phyloP scores from a whole-genome alignment of 208 protist species.

The Crithidia fasciculata region DNA sequence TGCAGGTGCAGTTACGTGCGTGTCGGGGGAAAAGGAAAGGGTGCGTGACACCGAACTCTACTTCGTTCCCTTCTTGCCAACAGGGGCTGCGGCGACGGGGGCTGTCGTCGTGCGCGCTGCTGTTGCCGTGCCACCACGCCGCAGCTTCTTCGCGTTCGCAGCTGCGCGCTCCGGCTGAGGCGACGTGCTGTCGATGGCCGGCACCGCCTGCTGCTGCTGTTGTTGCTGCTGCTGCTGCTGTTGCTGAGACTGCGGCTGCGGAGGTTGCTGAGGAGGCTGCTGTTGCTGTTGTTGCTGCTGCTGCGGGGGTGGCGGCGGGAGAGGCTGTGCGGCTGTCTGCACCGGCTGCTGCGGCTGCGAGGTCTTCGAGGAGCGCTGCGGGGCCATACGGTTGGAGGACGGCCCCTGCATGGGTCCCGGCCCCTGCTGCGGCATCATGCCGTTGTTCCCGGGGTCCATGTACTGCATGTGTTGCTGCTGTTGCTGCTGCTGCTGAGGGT shows the following conservation, averaged over 20 bases:
- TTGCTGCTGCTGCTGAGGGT: conserved; percentile 43
- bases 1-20: too few relatives aligned
- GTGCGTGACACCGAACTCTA: background rate
- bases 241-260: too few relatives aligned
- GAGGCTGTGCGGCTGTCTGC: conserved; percentile 26
- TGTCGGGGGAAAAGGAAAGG: too few relatives aligned
- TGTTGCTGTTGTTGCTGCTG: conserved; percentile 28
- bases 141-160: conserved; percentile 41
- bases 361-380: conserved; percentile 35
- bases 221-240: conserved; percentile 6
- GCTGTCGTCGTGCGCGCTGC: conserved; percentile 24
- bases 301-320: conserved; percentile 19
- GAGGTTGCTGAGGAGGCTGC: too few relatives aligned
- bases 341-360: conserved; percentile 56
- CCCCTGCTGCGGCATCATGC: conserved; percentile 22
- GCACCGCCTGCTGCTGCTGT: conserved; percentile 40
- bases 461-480: conserved; percentile 33
- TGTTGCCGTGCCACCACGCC: conserved; percentile 49
- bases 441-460: conserved; percentile 33
- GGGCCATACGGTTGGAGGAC: conserved; percentile 29
- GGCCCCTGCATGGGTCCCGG: conserved; percentile 23
- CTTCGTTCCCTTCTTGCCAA: conserved; percentile 28
- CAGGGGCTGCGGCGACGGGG: background rate
- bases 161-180: conserved; percentile 41
- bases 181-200: conserved; percentile 47